Conservation (phyloP, 1,284 basidiomycete species). For the Naganishia sp. region DNA sequence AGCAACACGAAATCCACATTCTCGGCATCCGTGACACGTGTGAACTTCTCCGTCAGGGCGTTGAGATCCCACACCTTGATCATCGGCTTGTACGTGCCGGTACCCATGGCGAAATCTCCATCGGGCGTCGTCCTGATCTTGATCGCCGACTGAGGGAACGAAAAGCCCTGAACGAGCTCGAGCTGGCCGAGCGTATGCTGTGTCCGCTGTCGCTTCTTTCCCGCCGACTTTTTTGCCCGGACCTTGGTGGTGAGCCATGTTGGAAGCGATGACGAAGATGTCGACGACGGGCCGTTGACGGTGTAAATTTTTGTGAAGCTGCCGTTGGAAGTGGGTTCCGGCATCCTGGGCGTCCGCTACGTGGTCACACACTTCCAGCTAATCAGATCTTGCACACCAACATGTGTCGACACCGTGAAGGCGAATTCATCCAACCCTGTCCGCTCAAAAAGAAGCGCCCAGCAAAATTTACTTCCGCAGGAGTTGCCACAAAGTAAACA, state of each 20-base stretch:
- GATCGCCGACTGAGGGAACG: conserved; percentile 95
- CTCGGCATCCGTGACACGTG: conserved; percentile 92
- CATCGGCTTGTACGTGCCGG: conserved; percentile 97
- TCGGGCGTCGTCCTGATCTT: conserved; percentile 86
- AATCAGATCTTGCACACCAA: too few relatives aligned
- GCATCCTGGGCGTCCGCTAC: conserved; percentile 9
- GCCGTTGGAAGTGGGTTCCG: conserved; percentile 25
- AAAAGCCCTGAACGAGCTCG: conserved; percentile 91
- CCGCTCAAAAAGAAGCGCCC: conserved; percentile 19
- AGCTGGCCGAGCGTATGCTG: conserved; percentile 57
- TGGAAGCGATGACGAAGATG: conserved; percentile 79
- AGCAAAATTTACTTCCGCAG: conserved; percentile 10
- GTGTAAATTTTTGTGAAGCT: conserved; percentile 76
- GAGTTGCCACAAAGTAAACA: conserved; percentile 21
- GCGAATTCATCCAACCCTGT: not conserved
- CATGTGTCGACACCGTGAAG: not conserved
- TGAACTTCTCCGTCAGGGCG: conserved; percentile 91
- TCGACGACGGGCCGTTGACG: conserved; percentile 79
- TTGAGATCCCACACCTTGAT: conserved; percentile 95
- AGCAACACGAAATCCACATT: conserved; percentile 97
- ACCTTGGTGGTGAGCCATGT: conserved; percentile 80
- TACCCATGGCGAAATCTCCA: conserved; percentile 88
- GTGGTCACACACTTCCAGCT: not conserved
- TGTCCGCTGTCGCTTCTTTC: conserved; percentile 49
- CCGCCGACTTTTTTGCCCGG: conserved; percentile 42